Evolutionary conservation across 176 grass and related monocot genomes (phyloP).

Genomic region (Carex littledalei): DNA sequence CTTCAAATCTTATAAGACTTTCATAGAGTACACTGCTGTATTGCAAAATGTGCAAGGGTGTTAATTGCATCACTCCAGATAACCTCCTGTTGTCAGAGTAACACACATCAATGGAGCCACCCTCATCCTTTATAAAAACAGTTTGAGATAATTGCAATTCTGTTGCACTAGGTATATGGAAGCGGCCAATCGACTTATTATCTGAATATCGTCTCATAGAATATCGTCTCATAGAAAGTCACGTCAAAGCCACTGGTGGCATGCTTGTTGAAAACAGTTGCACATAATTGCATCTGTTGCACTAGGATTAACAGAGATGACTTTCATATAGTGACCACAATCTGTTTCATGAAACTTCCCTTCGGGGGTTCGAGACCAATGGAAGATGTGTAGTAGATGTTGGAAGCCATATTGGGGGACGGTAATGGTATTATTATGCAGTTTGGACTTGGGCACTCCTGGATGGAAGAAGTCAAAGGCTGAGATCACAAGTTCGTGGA

Average conservation of each 20-base stretch:
- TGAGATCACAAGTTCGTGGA: neutral
- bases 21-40: neutral
- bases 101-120: neutral
- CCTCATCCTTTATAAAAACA: neutral
- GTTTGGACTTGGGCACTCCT: no score
- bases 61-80: neutral
- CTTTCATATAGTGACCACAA: accelerated
- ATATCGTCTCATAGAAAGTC: no score
- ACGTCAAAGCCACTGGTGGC: no score
- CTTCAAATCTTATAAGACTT: neutral
- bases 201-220: accelerated
- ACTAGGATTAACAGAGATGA: neutral
- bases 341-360: neutral
- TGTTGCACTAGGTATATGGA: neutral
- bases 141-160: neutral
- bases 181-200: no score
- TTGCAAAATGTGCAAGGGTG: neutral
- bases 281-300: neutral
- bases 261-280: neutral
- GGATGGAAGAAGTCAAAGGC: neutral
- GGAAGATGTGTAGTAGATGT: no score
- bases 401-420: no score
- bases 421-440: no score
- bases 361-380: neutral
- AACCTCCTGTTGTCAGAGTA: neutral